A percentile compares a stretch with the other conserved stretches of the same genome.
phyloP scores from a whole-genome alignment of 805 yeast genomes.

The Yueomyces sp. region DNA sequence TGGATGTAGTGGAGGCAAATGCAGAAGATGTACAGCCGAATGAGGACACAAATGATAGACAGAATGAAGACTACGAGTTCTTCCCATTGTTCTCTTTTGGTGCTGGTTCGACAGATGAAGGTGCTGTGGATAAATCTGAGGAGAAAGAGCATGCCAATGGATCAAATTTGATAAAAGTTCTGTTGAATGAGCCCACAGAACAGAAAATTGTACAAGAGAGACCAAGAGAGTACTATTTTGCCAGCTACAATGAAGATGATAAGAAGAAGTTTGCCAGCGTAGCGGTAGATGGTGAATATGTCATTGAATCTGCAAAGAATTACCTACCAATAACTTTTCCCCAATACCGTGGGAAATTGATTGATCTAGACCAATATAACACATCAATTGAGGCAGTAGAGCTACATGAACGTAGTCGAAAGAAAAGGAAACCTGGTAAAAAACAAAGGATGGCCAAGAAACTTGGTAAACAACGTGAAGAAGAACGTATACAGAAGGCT shows the following conservation, averaged over 20 bases:
- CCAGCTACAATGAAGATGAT: conserved; percentile 6
- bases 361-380: conserved; percentile 11
- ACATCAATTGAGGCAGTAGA: conserved; percentile 5
- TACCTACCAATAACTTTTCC: conserved; percentile 2
- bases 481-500: conserved; percentile 13
- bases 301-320: background rate
- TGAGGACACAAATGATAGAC: conserved; percentile 6
- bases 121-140: background rate
- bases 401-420: conserved; percentile 5
- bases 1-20: conserved; percentile 2
- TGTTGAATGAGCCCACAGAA: conserved; percentile 12
- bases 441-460: conserved; percentile 20
- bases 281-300: conserved; percentile 9
- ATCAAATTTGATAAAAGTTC: conserved; percentile 14
- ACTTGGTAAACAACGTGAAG: conserved; percentile 10
- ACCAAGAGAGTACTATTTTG: conserved; percentile 15
- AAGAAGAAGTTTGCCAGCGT: conserved; percentile 5
- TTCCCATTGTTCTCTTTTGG: conserved; percentile 20
- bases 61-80: conserved; percentile 14
- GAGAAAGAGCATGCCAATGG: conserved; percentile 3
- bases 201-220: conserved; percentile 11
- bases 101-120: background rate
- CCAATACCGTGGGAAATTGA: conserved; percentile 6
- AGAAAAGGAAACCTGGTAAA: conserved; percentile 20
- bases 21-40: conserved; percentile 1